phyloP scores from a whole-genome alignment of 2,329 filamentous ascomycete genomes.

The Leptographium galeiforme region DNA sequence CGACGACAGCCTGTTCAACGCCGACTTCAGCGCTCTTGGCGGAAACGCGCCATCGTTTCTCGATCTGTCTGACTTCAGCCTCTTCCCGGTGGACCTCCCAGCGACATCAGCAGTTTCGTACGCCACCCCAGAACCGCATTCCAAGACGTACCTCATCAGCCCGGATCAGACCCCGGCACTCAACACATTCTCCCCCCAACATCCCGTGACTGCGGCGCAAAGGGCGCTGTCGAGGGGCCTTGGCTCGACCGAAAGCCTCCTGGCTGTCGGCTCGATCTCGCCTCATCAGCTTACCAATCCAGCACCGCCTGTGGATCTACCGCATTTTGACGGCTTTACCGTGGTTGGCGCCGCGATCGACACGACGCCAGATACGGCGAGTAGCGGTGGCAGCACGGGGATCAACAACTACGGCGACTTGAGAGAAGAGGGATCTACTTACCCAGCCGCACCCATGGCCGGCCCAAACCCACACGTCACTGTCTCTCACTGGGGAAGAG shows the following conservation, averaged over 20 bases:
- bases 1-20: slow-evolving; percentile 23
- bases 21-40: slow-evolving; percentile 33
- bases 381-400: slow-evolving; percentile 23
- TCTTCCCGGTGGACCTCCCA: slow-evolving; percentile 1
- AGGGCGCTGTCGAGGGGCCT: neutral
- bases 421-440: slow-evolving; percentile 29
- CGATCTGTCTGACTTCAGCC: slow-evolving; percentile 12
- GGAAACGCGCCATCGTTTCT: slow-evolving; percentile 32
- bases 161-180: slow-evolving; percentile 37
- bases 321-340: slow-evolving; percentile 10
- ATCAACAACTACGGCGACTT: slow-evolving; percentile 6
- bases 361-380: slow-evolving; percentile 36
- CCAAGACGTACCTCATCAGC: slow-evolving; percentile 30
- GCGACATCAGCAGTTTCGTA: neutral
- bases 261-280: slow-evolving; percentile 18
- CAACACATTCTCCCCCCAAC: slow-evolving; percentile 28
- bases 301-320: slow-evolving; percentile 20
- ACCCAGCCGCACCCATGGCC: slow-evolving; percentile 24
- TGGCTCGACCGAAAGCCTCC: slow-evolving; percentile 9
- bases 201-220: neutral
- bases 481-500: slow-evolving; percentile 38
- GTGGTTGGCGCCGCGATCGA: slow-evolving; percentile 18
- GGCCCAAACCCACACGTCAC: slow-evolving; percentile 40
- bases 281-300: slow-evolving; percentile 28
- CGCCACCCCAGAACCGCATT: slow-evolving; percentile 9